Evolutionary conservation across 106 monocot species (phyloP), one percentile per base, ranked within the genome.

Genomic region (Acanthochlamys bracteata): DNA sequence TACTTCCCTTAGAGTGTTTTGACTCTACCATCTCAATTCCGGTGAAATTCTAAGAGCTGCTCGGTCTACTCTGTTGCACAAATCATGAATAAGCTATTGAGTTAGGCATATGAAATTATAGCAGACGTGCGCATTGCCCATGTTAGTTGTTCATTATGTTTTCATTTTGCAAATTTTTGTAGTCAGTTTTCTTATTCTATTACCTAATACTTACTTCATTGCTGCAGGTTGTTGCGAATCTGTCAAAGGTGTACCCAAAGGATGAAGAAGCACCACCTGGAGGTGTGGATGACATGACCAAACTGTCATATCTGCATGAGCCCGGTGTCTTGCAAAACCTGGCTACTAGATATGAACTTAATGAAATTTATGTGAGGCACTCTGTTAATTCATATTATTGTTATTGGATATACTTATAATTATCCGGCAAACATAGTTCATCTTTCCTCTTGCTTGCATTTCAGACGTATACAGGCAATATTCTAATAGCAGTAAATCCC

Each of bases 241-340:
- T 89, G 57, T 81, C 84, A 51, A 89, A 79, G 72, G 69, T 84
- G 60, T 89, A 81, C 59, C 89, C 89, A 0, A 84, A 89, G 73
- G 89, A 89, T 76, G 73, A 69, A 59, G 89, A 89, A 57, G 89
- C 81, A 63, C 84, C 89, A 22, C 75, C 78, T 26, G 89, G 84
- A 45, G 89, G 89, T 62, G 89, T 89, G 20, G 89, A 89, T 74
- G 89, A 89, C 67, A 89, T 89, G 89, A 89, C 89, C 49, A 84
- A 84, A 62, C 84, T 89, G 25, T 89, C 89, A 0, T 89, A 89
- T 75, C 66, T 89, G 61, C 89, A 89, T 58, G 89, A 89, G 63
- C 89, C 84, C 61, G 89, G 89, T 17, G 84, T 89, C 65, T 26
- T 84, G 61, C 89, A 84, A 66, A 89, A 84, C 63, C 73, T 89